Percentiles rank a stretch among this genome's conserved stretches.
phyloP scores from a whole-genome alignment of 805 yeast species.

The Schwanniomyces sp. region DNA sequence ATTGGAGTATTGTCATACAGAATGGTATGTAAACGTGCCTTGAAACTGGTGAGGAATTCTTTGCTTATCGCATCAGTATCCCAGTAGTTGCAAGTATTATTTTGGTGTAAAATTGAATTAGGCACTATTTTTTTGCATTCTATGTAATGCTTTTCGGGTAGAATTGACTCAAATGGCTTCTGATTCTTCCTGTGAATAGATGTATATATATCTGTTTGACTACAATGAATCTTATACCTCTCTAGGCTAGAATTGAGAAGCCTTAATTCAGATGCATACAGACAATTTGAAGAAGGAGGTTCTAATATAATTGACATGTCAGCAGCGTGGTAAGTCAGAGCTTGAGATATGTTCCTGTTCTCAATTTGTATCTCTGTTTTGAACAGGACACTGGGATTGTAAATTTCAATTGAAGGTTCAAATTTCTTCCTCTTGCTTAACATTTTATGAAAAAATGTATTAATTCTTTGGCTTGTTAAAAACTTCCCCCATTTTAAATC shows the following conservation, averaged over 20 bases:
- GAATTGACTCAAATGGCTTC: neutral
- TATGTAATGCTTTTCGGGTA: neutral
- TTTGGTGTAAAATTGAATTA: neutral
- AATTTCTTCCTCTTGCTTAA: neutral
- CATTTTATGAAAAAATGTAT: neutral
- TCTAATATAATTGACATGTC: neutral
- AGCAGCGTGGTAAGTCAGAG: neutral
- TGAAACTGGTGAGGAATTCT: neutral
- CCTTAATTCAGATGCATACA: neutral
- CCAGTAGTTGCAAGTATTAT: neutral
- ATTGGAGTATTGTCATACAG: constrained; percentile 3
- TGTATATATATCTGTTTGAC: neutral
- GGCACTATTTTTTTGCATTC: neutral
- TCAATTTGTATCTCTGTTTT: too few species aligned
- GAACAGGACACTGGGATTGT: too few species aligned
- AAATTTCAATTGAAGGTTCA: neutral
- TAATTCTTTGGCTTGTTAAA: neutral
- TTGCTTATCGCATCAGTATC: neutral
- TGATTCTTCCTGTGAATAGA: neutral
- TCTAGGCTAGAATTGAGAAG: neutral
- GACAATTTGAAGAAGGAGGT: neutral
- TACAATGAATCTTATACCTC: neutral
- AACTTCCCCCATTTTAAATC: neutral
- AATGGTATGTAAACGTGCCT: neutral
- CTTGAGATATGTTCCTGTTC: too few species aligned